A percentile compares a stretch with the other conserved stretches of the same genome.
phyloP scores from a whole-genome alignment of 371 early-diverging fungal genomes.

The Haplosporangium sp. region DNA sequence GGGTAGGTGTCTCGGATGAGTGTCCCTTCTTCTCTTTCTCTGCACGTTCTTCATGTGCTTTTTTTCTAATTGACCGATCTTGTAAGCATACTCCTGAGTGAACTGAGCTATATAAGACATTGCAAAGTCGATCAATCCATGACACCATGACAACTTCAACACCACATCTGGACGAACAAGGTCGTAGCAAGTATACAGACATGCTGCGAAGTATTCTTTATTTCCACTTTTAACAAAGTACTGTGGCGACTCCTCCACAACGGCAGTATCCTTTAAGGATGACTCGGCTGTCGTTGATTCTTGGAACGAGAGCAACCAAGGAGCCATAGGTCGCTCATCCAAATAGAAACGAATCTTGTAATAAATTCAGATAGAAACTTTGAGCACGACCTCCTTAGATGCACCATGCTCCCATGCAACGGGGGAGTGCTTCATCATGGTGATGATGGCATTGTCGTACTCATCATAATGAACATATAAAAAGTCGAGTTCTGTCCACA shows the following conservation, averaged over 20 bases:
- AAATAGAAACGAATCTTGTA: conserved; percentile 97
- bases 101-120: conserved; percentile 97
- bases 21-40: conserved; percentile 44
- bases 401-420: conserved; percentile 96
- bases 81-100: conserved; percentile 81
- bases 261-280: conserved; percentile 88
- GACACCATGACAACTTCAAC: conserved; percentile 95
- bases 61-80: conserved; percentile 62
- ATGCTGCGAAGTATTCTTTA: conserved; percentile 94
- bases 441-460: conserved; percentile 94
- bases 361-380: conserved; percentile 95
- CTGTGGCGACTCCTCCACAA: conserved; percentile 92
- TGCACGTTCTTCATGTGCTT: conserved; percentile 43
- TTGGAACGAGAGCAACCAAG: conserved; percentile 88
- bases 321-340: conserved; percentile 91
- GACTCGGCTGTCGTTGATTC: conserved; percentile 95
- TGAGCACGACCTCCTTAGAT: conserved; percentile 96
- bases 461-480: conserved; percentile 98
- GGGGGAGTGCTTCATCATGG: conserved; percentile 93
- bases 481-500: conserved; percentile 97
- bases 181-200: conserved; percentile 93
- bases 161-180: conserved; percentile 93
- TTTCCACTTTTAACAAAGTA: conserved; percentile 93
- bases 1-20: conserved; percentile 29
- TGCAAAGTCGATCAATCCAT: conserved; percentile 88